Evolutionary conservation across 805 yeast genomes (phyloP).

Genomic region (Scheffersomyces ergatensis): DNA sequence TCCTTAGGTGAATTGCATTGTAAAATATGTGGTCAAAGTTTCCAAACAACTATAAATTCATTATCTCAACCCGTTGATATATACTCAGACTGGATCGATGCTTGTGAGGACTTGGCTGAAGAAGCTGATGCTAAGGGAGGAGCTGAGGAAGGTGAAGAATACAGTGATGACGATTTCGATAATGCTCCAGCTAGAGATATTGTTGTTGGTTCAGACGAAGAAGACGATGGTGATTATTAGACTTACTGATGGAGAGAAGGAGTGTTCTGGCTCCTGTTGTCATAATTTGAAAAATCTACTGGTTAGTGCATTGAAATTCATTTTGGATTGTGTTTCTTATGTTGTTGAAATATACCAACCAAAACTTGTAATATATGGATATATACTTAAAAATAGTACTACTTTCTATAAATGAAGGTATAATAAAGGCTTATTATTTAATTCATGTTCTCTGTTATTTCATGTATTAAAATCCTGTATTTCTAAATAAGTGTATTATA

Average conservation of each 20-base stretch:
- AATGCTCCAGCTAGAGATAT: conserved; percentile 1
- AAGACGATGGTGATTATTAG: conserved; percentile 13
- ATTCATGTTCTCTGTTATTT: no score
- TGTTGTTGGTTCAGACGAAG: conserved; percentile 7
- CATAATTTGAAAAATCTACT: no score
- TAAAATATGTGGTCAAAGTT: conserved; percentile 90
- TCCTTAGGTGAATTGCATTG: conserved; percentile 83
- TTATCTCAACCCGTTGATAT: conserved; percentile 90
- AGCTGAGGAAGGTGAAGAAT: conserved; percentile 19
- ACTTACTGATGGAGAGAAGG: no score
- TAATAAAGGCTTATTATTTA: no score
- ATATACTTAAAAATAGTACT: no score
- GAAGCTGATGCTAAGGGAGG: conserved; percentile 24
- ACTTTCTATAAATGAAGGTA: no score
- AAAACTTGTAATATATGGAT: not conserved
- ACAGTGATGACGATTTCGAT: conserved; percentile 34
- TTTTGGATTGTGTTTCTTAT: not conserved
- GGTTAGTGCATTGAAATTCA: no score
- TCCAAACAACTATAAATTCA: conserved; percentile 84
- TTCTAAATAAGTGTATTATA: not conserved
- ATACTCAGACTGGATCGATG: conserved; percentile 97
- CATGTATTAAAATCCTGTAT: no score
- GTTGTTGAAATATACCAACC: not conserved
- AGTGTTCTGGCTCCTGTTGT: no score
- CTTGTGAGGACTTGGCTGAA: conserved; percentile 84